These are phyloP conservation scores for Leptographium procerum DNA, from an alignment of 2,329 filamentous ascomycete genomes.

Conservation along the genomic window DNA sequence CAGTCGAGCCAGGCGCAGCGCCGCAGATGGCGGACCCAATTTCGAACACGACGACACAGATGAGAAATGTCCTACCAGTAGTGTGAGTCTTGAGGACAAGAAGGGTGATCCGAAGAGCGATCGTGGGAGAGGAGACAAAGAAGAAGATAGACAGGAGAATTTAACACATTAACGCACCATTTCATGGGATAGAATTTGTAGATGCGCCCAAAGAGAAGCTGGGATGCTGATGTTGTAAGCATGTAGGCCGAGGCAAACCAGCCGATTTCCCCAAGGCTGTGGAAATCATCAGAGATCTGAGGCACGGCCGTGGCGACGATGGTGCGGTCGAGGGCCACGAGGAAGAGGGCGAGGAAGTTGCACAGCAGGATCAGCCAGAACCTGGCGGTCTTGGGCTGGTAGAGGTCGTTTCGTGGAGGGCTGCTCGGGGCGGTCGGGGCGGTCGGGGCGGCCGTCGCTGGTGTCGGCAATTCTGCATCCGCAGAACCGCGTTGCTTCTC, in stretches of 20 bases:
- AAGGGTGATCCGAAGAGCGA: neutral
- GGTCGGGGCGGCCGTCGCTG: constrained; percentile 7
- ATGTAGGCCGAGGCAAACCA: constrained; percentile 55
- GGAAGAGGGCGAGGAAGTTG: constrained; percentile 43
- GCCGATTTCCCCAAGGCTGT: constrained; percentile 47
- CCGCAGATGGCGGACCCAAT: constrained; percentile 43
- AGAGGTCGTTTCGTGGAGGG: constrained; percentile 25
- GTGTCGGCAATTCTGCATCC: constrained; percentile 17
- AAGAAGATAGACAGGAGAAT: too few species aligned
- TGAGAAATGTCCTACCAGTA: constrained; percentile 28
- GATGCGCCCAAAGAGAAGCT: constrained; percentile 41
- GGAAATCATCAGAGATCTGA: constrained; percentile 44
- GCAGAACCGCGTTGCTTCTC: constrained; percentile 4
- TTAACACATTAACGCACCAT: constrained; percentile 26
- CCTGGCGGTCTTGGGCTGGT: constrained; percentile 38
- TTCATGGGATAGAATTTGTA: constrained; percentile 43
- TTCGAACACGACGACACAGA: constrained; percentile 39
- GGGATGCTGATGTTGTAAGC: constrained; percentile 45
- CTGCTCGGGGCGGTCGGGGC: constrained; percentile 8
- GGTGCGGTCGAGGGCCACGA: constrained; percentile 47
- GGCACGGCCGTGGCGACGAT: constrained; percentile 45
- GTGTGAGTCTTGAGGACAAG: neutral
- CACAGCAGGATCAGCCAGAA: constrained; percentile 45
- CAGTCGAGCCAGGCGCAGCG: constrained; percentile 38
- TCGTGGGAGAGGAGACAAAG: neutral